phyloP scores from a whole-genome alignment of 1,139 yeast genomes.

The Nakaseomyces uthaithaninus region DNA sequence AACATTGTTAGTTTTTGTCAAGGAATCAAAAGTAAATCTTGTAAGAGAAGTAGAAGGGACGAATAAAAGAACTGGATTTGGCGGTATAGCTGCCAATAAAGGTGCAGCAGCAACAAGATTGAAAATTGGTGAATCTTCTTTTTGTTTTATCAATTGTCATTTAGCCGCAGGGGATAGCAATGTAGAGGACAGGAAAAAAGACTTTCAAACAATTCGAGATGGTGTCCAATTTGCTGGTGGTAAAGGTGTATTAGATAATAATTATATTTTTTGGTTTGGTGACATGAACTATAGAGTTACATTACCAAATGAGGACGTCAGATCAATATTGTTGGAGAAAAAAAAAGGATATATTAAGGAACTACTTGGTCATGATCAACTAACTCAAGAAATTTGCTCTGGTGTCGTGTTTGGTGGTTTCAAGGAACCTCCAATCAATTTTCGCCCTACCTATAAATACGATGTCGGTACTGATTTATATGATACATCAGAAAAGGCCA shows the following conservation, averaged over 20 bases:
- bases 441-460: conserved; percentile 87
- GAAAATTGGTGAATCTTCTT: conserved; percentile 60
- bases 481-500: conserved; percentile 82
- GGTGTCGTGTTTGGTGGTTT: conserved; percentile 69
- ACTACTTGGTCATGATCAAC: conserved; percentile 67
- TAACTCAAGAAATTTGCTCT: conserved; percentile 58
- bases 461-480: conserved; percentile 73
- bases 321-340: conserved; percentile 36
- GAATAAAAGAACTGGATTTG: conserved; percentile 85
- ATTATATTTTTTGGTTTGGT: conserved; percentile 85
- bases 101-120: conserved; percentile 89
- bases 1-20: conserved; percentile 58
- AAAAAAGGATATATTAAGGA: conserved; percentile 41
- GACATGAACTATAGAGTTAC: conserved; percentile 83
- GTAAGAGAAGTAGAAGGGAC: conserved; percentile 66
- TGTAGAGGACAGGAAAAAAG: conserved; percentile 74
- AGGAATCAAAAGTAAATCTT: conserved; percentile 43
- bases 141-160: conserved; percentile 82
- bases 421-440: conserved; percentile 66
- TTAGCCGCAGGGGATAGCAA: conserved; percentile 83
- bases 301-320: conserved; percentile 60
- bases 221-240: conserved; percentile 43
- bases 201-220: conserved; percentile 54
- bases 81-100: conserved; percentile 91
- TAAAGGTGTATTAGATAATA: conserved; percentile 58